Conservation (phyloP, 169 alveolate genomes). For the Plasmodium yoelii region DNA sequence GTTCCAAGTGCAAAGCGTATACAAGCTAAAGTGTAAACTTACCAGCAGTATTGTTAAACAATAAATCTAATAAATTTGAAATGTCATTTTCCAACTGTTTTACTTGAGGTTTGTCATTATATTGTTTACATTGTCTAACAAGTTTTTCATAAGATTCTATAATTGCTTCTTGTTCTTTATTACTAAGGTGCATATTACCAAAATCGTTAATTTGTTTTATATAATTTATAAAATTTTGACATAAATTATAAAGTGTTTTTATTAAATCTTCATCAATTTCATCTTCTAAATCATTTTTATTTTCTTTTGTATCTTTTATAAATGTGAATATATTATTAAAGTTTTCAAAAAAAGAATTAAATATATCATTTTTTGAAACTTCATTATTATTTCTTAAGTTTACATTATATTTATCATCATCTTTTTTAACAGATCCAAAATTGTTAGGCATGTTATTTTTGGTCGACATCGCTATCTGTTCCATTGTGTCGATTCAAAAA, state of each 20-base stretch:
- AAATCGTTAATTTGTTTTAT: slow-evolving; percentile 54
- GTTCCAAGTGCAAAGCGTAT: no score
- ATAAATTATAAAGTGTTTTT: slow-evolving; percentile 53
- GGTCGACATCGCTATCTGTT: slow-evolving; percentile 6
- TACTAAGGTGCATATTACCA: slow-evolving; percentile 48
- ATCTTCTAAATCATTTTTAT: slow-evolving; percentile 70
- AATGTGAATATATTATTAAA: slow-evolving; percentile 48
- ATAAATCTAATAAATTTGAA: slow-evolving; percentile 51
- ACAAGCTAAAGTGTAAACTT: neutral
- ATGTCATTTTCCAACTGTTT: slow-evolving; percentile 69
- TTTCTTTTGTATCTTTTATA: slow-evolving; percentile 49
- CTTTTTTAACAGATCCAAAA: slow-evolving; percentile 5
- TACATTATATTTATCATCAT: slow-evolving; percentile 1
- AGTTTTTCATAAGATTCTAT: slow-evolving; percentile 64
- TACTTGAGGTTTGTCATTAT: slow-evolving; percentile 63
- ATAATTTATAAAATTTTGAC: slow-evolving; percentile 51
- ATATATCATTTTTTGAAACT: slow-evolving; percentile 23
- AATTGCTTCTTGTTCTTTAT: slow-evolving; percentile 48
- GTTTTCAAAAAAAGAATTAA: slow-evolving; percentile 26
- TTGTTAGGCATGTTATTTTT: slow-evolving; percentile 22
- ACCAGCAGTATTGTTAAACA: slow-evolving; percentile 73
- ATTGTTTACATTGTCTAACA: slow-evolving; percentile 67
- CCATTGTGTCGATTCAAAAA: slow-evolving; percentile 22
- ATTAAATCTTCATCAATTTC: slow-evolving; percentile 71
- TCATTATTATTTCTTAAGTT: slow-evolving; percentile 3